These are phyloP conservation scores for Nitzschia palea DNA, from an alignment of 108 stramenopile genomes.

Conservation along the genomic window DNA sequence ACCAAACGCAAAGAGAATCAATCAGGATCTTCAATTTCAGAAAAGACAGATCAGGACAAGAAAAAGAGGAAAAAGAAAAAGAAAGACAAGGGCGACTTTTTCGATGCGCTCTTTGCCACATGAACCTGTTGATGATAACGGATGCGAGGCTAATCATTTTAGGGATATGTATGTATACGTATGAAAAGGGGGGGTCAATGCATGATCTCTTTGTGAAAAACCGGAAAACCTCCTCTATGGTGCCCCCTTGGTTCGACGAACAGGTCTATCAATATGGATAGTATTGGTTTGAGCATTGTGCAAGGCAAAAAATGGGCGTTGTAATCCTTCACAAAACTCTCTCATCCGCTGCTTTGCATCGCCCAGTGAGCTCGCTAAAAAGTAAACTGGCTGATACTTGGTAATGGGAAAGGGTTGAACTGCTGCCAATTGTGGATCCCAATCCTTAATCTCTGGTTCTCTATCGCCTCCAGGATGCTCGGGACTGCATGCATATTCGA, in stretches of 20 bases:
- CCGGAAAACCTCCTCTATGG: slow-evolving; percentile 8
- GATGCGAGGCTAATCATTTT: no score
- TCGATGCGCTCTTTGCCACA: slow-evolving; percentile 51
- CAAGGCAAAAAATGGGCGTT: slow-evolving; percentile 86
- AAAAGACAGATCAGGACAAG: neutral
- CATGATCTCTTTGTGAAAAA: no score
- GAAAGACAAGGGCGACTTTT: slow-evolving; percentile 36
- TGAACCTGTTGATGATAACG: no score
- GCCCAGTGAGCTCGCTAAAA: slow-evolving; percentile 86
- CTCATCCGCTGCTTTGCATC: slow-evolving; percentile 90
- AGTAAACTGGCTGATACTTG: slow-evolving; percentile 95
- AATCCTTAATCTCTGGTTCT: slow-evolving; percentile 77
- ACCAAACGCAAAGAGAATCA: neutral
- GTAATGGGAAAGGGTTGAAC: slow-evolving; percentile 94
- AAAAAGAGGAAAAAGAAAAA: slow-evolving; percentile 40
- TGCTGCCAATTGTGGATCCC: slow-evolving; percentile 93
- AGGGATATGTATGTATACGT: no score
- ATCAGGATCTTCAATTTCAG: neutral
- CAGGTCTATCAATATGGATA: slow-evolving; percentile 83
- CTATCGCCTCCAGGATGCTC: slow-evolving; percentile 37
- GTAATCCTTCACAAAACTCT: slow-evolving; percentile 82
- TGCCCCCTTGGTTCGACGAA: slow-evolving; percentile 17
- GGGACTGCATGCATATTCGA: slow-evolving; percentile 90
- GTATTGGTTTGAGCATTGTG: slow-evolving; percentile 86
- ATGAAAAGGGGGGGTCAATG: no score